Base-by-base conservation (phyloP, 2,329 filamentous ascomycete species). In the Microdochium paspali region DNA sequence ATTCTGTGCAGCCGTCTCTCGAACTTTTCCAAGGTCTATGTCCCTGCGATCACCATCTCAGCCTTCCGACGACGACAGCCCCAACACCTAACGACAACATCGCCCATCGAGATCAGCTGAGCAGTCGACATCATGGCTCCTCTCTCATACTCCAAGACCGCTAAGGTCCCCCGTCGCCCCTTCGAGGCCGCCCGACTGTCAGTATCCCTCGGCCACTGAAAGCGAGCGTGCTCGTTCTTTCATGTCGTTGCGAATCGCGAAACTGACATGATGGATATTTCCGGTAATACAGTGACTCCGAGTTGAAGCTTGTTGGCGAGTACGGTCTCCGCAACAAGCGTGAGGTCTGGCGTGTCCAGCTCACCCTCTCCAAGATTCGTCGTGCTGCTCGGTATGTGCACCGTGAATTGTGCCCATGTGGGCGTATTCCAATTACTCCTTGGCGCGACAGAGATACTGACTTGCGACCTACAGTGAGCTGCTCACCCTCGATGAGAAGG, bases 241-340 rank as follows among this genome's bases (percentile, higher is more conserved):
- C 72, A 90, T 95, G 91, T 40, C 87, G 80, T 80, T 83, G 80
- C 83, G 77, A 82, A 72, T 59, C 60, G 61, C 72, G 78, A 76
- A 40, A 87, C 85, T 86, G 82, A 87, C 79, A 66, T 66, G 69
- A 60, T 56, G 54, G 49, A 54, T 44, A 20, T 12, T 40, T 21
- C 35, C 45, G 56, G 64, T 58, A 60, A 61, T 65, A 69, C 79
- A 97, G 93, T 80, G 93, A 98, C 81, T 89, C 90, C 69, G 93
- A 98, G 81, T 79, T 98, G 76, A 98, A 98, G 87, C 86, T 93
- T 76, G 91, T 98, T 68, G 93, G 93, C 77, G 93, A 98, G 81
- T 98, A 94, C 82, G 93, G 93, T 78, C 89, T 98, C 67, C 88
- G 90, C 78, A 98, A 98, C 84, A 98, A 98, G 90, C 91, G 93